These are phyloP conservation scores for Neurospora sp. DNA, from an alignment of 495 filamentous ascomycete species.

Conservation along the genomic window DNA sequence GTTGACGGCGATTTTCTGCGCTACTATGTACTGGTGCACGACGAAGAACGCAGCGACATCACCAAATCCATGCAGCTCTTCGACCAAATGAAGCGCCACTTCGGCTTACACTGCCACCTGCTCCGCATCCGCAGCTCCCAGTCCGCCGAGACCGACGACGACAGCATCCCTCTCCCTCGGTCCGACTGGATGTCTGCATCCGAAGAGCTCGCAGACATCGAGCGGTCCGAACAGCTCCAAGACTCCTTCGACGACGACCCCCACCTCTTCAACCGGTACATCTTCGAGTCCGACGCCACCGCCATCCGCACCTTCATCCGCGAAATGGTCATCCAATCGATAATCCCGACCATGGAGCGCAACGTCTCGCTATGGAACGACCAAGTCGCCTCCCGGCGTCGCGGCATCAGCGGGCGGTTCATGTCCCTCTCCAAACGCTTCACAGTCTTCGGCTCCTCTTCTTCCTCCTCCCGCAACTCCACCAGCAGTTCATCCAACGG, in stretches of 20 bases:
- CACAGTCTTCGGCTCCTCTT: constrained; percentile 60
- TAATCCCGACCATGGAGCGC: constrained; percentile 92
- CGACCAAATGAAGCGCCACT: constrained; percentile 96
- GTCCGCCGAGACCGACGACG: constrained; percentile 86
- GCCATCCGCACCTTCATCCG: constrained; percentile 80
- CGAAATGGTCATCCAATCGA: constrained; percentile 85
- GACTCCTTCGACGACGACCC: constrained; percentile 57
- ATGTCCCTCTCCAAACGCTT: constrained; percentile 85
- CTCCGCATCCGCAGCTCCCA: constrained; percentile 73
- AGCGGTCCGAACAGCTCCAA: constrained; percentile 42
- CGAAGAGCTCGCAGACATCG: constrained; percentile 70
- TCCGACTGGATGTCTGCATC: constrained; percentile 83
- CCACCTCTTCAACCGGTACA: constrained; percentile 44
- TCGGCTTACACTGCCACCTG: constrained; percentile 90
- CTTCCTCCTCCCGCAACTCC: constrained; percentile 28
- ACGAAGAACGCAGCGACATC: constrained; percentile 90
- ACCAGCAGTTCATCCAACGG: constrained; percentile 39
- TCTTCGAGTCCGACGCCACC: constrained; percentile 85
- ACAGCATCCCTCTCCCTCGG: constrained; percentile 67
- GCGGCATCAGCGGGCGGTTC: constrained; percentile 80
- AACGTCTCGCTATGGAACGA: constrained; percentile 89
- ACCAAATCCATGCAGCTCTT: constrained; percentile 77
- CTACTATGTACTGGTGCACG: constrained; percentile 96
- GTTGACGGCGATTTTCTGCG: constrained; percentile 81
- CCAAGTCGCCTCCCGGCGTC: constrained; percentile 81